These are phyloP conservation scores for Dothidotthia symphoricarpi DNA, from an alignment of 2,329 filamentous ascomycete species.

Conservation along the genomic window DNA sequence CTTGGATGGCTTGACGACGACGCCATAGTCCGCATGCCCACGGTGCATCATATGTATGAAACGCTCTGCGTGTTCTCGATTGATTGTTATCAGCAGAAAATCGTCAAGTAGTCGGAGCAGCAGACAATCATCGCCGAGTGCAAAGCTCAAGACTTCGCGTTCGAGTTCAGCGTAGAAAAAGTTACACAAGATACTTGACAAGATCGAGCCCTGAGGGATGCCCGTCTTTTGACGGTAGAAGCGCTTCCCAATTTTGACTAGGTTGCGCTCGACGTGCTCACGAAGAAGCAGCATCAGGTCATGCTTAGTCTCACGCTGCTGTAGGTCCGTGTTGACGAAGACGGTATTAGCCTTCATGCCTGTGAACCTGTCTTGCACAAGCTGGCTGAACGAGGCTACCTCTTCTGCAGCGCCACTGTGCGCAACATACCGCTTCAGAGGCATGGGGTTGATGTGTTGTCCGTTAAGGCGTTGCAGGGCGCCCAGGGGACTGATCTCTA, in stretches of 20 bases:
- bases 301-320: constrained; percentile 56
- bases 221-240: constrained; percentile 84
- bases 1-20: constrained; percentile 73
- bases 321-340: constrained; percentile 69
- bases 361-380: constrained; percentile 31
- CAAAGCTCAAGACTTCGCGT: constrained; percentile 64
- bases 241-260: constrained; percentile 84
- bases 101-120: constrained; percentile 87
- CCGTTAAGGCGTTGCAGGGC: constrained; percentile 34
- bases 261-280: constrained; percentile 79
- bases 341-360: constrained; percentile 60
- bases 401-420: constrained; percentile 37
- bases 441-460: constrained; percentile 31
- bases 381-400: constrained; percentile 33
- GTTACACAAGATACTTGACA: constrained; percentile 86
- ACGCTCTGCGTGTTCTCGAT: constrained; percentile 61
- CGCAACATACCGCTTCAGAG: constrained; percentile 43
- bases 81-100: constrained; percentile 81
- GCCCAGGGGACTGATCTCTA: constrained; percentile 61
- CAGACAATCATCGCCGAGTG: constrained; percentile 59
- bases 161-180: constrained; percentile 95
- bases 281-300: constrained; percentile 67
- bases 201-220: constrained; percentile 88
- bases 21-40: constrained; percentile 76
- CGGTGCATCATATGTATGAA: constrained; percentile 80